Conservation (phyloP, 805 yeast genomes). For the Lachancea lanzarotensis region DNA sequence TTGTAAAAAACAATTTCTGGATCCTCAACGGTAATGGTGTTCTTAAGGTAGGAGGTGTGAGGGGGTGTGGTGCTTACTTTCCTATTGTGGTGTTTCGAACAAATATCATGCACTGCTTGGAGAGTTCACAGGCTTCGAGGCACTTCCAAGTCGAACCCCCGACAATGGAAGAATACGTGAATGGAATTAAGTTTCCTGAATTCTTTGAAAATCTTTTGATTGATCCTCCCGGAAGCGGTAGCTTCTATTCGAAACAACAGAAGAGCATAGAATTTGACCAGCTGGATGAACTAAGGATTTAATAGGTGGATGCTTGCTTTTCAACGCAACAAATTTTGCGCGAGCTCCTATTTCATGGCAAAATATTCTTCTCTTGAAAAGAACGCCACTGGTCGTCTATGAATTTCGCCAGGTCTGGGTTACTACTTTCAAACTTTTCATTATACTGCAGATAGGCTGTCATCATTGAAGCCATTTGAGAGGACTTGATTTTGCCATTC, state of each 20-base stretch:
- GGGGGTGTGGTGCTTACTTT: slow-evolving; percentile 1
- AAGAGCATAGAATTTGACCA: not conserved
- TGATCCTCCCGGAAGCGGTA: not conserved
- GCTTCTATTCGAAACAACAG: not conserved
- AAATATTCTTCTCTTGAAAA: not conserved
- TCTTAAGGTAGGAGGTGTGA: slow-evolving; percentile 4
- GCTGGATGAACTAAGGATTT: not conserved
- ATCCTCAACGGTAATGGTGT: not conserved
- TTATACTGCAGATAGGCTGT: not conserved
- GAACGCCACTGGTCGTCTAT: not conserved
- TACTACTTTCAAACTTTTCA: not conserved
- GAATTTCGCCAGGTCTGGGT: not conserved
- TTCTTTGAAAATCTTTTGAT: not conserved
- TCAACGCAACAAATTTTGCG: not conserved
- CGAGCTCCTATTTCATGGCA: not conserved
- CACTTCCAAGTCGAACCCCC: not conserved
- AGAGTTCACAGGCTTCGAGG: slow-evolving; percentile 1
- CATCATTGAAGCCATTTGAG: not conserved
- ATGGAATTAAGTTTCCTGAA: not conserved
- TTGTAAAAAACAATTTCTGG: slow-evolving; percentile 1
- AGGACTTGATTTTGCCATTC: not conserved
- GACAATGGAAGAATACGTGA: not conserved
- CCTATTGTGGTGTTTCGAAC: slow-evolving; percentile 1
- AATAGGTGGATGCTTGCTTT: too few species aligned
- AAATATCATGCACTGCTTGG: not conserved